phyloP scores from a whole-genome alignment of 176 grass and related monocot species.

The Lolium rigidum region DNA sequence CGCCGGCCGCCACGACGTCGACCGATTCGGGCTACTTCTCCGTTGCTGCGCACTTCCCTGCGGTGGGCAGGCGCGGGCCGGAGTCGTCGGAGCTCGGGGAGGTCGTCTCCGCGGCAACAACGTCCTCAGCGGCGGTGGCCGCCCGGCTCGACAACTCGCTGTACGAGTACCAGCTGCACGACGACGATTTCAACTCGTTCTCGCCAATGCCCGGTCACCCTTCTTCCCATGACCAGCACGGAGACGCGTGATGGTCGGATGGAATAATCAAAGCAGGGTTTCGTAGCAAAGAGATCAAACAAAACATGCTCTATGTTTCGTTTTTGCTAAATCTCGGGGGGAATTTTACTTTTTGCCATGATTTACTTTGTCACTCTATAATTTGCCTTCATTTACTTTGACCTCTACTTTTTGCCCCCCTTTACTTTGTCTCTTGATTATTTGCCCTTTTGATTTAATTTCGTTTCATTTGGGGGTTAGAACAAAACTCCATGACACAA shows the following conservation, averaged over 20 bases:
- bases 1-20: slow-evolving; percentile 30
- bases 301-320: too few species aligned
- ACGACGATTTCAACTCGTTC: slow-evolving; percentile 30
- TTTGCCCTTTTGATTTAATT: too few species aligned
- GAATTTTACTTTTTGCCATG: too few species aligned
- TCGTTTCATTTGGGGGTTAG: too few species aligned
- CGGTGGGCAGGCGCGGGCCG: background rate
- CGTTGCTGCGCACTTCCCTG: slow-evolving; percentile 19
- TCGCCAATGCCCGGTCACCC: slow-evolving; percentile 24
- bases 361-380: too few species aligned
- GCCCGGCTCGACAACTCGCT: slow-evolving; percentile 16
- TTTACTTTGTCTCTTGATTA: too few species aligned
- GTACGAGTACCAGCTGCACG: background rate
- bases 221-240: background rate
- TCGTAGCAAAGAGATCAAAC: background rate
- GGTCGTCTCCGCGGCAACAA: slow-evolving; percentile 58
- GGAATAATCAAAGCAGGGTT: background rate
- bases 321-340: too few species aligned
- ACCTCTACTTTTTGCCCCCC: too few species aligned
- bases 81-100: slow-evolving; percentile 63
- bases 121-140: background rate
- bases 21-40: slow-evolving; percentile 50
- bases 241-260: background rate
- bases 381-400: too few species aligned
- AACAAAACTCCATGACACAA: too few species aligned